Evolutionary conservation across 176 grass and related monocot genomes (phyloP), one percentile per base, ranked within the genome.

Genomic region (Triticum dicoccoides): DNA sequence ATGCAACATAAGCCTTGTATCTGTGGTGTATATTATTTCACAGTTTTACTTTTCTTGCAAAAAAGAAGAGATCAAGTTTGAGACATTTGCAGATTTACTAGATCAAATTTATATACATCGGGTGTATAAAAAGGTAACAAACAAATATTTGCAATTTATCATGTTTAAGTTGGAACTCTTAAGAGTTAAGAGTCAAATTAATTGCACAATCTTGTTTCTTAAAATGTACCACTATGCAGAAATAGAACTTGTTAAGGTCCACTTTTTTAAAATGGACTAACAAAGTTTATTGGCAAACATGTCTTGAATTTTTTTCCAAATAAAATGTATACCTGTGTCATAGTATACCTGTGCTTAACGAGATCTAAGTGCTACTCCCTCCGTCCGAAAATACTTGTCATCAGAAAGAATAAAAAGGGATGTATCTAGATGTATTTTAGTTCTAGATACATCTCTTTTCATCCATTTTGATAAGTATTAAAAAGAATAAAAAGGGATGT

Each of bases 1-100:
- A 54, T 54, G 14, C 51, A 54, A 18, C 51, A 54, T 18, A 54
- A 54, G 15, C 51, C 51, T 54, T 54, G 51, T 54, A 54, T 44
- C 62, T 65, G 4, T 23, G 15, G 30, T 81, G 29, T 54, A 15
- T 61, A 71, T 77, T 45, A 59, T 39, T 69, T 17, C 11, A 44
- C 44, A 81, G 17, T 67, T 89, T 71, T 61, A 67, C 23, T 67
- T 80, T 33, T 51, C 72, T 75, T 13, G 15, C 42, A 76, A 29
- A 76, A 58, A 76, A 30, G 9, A 59, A 33, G 25, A 9, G 39
- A 47, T 18, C 25, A 20, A 32, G 15, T 76, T 27, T 76, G 24
- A 49, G 72, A 67, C 35, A 33, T 69, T 61, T 68, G 51, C 49
- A 9, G 45, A 37, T 81, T 75, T 81, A 67, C 5, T 63, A 49